A percentile compares a stretch with the other conserved stretches of the same genome.
Evolutionary conservation across 1,284 basidiomycete genomes (phyloP).

Genomic region (Melampsora occidentalis): DNA sequence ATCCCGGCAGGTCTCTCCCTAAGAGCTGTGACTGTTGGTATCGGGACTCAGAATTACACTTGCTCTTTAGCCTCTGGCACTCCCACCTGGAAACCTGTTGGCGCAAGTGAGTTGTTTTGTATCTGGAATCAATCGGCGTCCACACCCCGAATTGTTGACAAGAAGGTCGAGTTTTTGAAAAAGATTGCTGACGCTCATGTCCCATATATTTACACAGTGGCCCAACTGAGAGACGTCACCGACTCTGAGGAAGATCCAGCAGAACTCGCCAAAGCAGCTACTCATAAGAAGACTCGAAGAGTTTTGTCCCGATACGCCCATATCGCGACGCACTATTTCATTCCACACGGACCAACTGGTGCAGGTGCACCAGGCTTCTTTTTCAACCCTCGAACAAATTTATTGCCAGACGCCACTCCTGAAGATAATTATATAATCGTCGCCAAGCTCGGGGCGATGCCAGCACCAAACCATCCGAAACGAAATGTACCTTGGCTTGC

Average conservation of each 20-base stretch:
- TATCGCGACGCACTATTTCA: not conserved
- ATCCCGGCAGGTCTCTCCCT: not conserved
- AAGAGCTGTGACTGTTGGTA: not conserved
- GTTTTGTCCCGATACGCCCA: not conserved
- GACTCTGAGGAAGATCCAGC: not conserved
- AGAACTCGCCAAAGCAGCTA: not conserved
- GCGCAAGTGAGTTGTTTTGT: not conserved
- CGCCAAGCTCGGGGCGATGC: not conserved
- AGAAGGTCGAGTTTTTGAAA: not conserved
- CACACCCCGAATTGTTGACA: not conserved
- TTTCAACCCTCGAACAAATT: not conserved
- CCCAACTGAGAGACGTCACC: not conserved
- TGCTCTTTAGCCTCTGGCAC: constrained; percentile 1
- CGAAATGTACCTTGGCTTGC: constrained; percentile 5
- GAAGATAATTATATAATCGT: not conserved
- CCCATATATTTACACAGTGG: not conserved
- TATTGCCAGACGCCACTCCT: not conserved
- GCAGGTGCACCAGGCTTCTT: not conserved
- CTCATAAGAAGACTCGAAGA: not conserved
- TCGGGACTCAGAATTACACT: constrained; percentile 6
- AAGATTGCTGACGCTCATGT: not conserved
- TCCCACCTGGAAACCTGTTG: not conserved
- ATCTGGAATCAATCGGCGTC: too few species aligned
- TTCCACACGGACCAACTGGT: not conserved
- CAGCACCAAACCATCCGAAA: not conserved